phyloP scores from a whole-genome alignment of 1,284 basidiomycete genomes.

The Microbotryomycetes sp. region DNA sequence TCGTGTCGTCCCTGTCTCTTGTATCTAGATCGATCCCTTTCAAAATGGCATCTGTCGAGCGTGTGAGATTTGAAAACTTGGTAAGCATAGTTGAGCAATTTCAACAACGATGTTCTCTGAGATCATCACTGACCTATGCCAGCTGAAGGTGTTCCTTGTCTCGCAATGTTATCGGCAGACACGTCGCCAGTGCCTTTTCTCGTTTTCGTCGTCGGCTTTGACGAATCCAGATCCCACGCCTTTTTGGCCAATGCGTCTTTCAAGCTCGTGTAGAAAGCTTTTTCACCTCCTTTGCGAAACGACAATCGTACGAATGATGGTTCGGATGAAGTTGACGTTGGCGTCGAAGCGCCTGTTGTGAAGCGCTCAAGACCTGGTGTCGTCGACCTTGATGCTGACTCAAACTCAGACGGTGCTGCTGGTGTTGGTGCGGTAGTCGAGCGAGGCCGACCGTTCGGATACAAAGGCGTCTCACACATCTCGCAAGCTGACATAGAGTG shows the following conservation, averaged over 20 bases:
- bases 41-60: slow-evolving; percentile 64
- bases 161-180: no score
- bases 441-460: slow-evolving; percentile 38
- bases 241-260: slow-evolving; percentile 69
- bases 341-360: neutral
- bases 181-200: neutral
- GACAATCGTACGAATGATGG: slow-evolving; percentile 52
- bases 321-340: neutral
- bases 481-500: slow-evolving; percentile 70
- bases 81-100: slow-evolving; percentile 59
- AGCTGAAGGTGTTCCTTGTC: neutral
- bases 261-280: slow-evolving; percentile 70
- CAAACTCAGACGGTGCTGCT: neutral
- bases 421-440: slow-evolving; percentile 7
- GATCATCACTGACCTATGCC: slow-evolving; percentile 47
- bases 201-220: neutral
- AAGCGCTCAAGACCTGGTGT: neutral
- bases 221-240: slow-evolving; percentile 55
- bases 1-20: slow-evolving; percentile 57
- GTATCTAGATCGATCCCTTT: slow-evolving; percentile 63
- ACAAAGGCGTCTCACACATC: slow-evolving; percentile 71
- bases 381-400: neutral
- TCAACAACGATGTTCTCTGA: slow-evolving; percentile 62
- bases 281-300: slow-evolving; percentile 86
- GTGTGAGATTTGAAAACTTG: slow-evolving; percentile 56